phyloP scores from a whole-genome alignment of 495 filamentous ascomycete genomes.

The Daldinia caldariorum region DNA sequence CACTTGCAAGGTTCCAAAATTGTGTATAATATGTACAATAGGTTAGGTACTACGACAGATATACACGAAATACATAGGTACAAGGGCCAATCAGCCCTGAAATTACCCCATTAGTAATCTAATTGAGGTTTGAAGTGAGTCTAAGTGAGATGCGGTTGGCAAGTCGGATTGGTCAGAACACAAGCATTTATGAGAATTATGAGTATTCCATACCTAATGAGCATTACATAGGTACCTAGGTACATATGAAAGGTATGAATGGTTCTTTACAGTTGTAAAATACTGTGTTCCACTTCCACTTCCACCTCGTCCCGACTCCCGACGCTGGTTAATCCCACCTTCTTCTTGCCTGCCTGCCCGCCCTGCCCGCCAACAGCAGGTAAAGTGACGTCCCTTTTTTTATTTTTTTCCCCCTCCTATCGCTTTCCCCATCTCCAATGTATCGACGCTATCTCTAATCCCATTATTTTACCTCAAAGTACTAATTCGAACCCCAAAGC shows the following conservation, averaged over 20 bases:
- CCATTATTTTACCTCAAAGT: not conserved
- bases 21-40: not conserved
- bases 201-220: no score
- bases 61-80: constrained; percentile 15
- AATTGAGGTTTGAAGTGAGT: constrained; percentile 3
- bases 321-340: constrained; percentile 5
- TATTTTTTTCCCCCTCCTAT: not conserved
- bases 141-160: not conserved
- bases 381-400: constrained; percentile 5
- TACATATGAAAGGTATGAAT: not conserved
- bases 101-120: constrained; percentile 35
- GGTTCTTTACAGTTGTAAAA: not conserved
- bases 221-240: no score
- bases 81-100: constrained; percentile 29
- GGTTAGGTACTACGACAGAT: no score
- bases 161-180: constrained; percentile 12
- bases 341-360: no score
- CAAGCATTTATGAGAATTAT: not conserved
- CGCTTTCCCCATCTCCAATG: not conserved
- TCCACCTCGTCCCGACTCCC: not conserved
- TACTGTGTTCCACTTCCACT: not conserved
- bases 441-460: constrained; percentile 1
- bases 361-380: not conserved
- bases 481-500: not conserved
- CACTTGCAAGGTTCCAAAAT: no score